A percentile compares a stretch with the other conserved stretches of the same genome.
Evolutionary conservation across 2,329 filamentous ascomycete species (phyloP).

Genomic region (Blumeriella jaapii): DNA sequence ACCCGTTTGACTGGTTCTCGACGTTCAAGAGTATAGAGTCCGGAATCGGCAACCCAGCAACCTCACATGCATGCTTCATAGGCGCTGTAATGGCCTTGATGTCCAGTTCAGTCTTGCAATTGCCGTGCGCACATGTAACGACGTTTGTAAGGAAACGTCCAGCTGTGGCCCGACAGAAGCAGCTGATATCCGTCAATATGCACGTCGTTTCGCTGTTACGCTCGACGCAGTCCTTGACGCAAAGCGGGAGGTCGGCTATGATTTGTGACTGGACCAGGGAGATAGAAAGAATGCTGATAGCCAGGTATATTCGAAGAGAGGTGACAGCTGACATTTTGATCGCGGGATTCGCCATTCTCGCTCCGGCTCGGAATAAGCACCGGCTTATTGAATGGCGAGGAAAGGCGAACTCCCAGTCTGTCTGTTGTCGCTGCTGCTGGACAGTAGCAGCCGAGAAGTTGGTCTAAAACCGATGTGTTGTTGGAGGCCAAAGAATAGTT

Average conservation of each 20-base stretch:
- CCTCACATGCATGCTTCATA: conserved; percentile 27
- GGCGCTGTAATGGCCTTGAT: conserved; percentile 27
- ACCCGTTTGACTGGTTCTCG: conserved; percentile 17
- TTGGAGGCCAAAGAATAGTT: background rate
- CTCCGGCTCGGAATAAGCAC: background rate
- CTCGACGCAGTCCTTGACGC: conserved; percentile 29
- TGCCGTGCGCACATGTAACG: conserved; percentile 30
- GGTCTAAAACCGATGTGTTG: conserved; percentile 5
- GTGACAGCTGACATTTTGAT: conserved; percentile 5
- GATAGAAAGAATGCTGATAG: conserved; percentile 7
- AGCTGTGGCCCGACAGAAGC: conserved; percentile 29
- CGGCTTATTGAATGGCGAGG: background rate
- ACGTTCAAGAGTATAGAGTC: conserved; percentile 27
- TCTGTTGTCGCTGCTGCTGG: background rate
- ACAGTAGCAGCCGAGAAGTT: conserved; percentile 2
- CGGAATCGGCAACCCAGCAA: conserved; percentile 25
- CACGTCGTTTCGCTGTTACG: conserved; percentile 26
- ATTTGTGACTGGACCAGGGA: conserved; percentile 21
- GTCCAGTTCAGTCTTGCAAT: conserved; percentile 28
- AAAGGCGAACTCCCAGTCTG: background rate
- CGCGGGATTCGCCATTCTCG: background rate
- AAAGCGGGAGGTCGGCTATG: conserved; percentile 21
- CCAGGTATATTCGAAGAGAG: conserved; percentile 3
- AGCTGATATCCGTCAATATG: conserved; percentile 25
- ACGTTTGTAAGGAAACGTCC: conserved; percentile 29